Percentiles rank a stretch among this genome's conserved stretches.
Conservation (phyloP, 345 rosid genomes). For the Melaleuca quinquenervia region DNA sequence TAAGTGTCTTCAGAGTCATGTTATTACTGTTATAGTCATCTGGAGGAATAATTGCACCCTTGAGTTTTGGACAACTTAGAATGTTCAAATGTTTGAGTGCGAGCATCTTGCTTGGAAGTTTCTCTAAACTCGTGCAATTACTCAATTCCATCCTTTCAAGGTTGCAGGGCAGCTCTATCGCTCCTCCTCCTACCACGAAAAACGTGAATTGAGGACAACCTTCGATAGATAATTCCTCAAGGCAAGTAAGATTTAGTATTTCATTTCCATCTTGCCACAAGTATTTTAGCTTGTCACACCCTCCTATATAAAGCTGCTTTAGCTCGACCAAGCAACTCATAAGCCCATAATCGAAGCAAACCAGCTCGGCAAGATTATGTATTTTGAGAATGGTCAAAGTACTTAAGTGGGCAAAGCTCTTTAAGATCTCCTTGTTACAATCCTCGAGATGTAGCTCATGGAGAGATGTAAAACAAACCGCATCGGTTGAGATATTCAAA, state of each 20-base stretch:
- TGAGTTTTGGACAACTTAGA: neutral
- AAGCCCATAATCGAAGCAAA: neutral
- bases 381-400: neutral
- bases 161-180: neutral
- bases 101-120: neutral
- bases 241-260: neutral
- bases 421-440: neutral
- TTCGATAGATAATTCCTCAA: rapidly evolving
- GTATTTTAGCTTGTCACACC: neutral
- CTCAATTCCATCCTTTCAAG: neutral
- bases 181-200: neutral
- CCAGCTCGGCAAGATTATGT: neutral
- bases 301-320: neutral
- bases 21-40: neutral
- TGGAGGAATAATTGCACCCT: neutral
- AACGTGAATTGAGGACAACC: neutral
- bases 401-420: neutral
- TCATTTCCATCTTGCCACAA: neutral
- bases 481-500: neutral
- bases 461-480: neutral
- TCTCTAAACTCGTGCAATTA: neutral
- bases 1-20: neutral
- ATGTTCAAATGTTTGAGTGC: neutral
- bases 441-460: neutral
- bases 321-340: neutral